Conservation (phyloP, 2,329 filamentous ascomycete genomes). For the Stemphylium vesicarium region DNA sequence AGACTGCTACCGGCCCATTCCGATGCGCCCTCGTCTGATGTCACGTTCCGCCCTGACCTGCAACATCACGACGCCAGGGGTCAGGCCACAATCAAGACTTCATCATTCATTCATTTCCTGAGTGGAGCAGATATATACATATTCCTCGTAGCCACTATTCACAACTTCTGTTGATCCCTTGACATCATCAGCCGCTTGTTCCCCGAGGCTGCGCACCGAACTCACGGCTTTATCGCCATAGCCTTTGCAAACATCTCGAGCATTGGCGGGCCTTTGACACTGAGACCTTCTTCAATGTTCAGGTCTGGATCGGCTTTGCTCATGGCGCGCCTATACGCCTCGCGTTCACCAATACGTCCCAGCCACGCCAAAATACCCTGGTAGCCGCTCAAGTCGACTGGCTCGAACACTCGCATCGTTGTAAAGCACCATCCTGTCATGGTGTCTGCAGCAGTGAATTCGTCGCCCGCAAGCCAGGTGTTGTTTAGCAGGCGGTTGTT, state of each 20-base stretch:
- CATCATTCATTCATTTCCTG: not conserved
- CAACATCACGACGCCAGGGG: conserved; percentile 4
- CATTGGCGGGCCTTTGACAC: conserved; percentile 33
- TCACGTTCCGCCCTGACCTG: not conserved
- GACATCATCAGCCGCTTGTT: conserved; percentile 7
- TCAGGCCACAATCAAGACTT: not conserved
- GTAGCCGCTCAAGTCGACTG: conserved; percentile 45
- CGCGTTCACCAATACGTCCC: conserved; percentile 33
- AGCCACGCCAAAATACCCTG: conserved; percentile 40
- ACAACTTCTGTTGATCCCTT: conserved; percentile 8
- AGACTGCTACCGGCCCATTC: conserved; percentile 13
- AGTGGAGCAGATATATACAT: not conserved
- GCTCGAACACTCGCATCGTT: conserved; percentile 63
- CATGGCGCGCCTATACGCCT: conserved; percentile 59
- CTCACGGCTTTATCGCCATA: conserved; percentile 33
- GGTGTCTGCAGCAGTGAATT: conserved; percentile 70
- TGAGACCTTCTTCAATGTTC: conserved; percentile 34
- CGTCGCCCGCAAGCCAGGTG: conserved; percentile 64
- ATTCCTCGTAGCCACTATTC: not conserved
- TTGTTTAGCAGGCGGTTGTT: conserved; percentile 58
- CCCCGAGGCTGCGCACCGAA: not conserved
- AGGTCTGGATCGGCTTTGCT: conserved; percentile 59
- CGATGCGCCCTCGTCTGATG: conserved; percentile 4
- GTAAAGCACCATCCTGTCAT: conserved; percentile 68
- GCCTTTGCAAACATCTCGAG: conserved; percentile 29